A percentile compares a stretch with the other conserved stretches of the same genome.
Evolutionary conservation across 352 stramenopile species (phyloP).

Genomic region (Phytophthora pinifolia): DNA sequence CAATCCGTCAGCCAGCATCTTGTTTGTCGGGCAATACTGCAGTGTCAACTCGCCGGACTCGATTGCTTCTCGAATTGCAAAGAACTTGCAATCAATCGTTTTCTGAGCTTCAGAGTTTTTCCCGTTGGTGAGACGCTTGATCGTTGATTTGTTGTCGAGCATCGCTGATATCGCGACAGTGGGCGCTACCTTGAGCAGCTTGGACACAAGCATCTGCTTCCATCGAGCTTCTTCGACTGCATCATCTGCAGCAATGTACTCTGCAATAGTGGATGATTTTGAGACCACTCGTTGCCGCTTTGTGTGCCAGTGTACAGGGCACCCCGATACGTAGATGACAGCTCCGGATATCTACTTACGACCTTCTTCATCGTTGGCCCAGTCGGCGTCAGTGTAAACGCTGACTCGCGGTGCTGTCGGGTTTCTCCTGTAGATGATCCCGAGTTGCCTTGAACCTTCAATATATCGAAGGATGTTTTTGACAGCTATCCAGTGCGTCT

Average conservation of each 20-base stretch:
- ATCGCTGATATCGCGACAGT: not conserved
- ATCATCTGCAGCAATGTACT: constrained; percentile 10
- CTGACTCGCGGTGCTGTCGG: not conserved
- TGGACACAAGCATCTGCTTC: not conserved
- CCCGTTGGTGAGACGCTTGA: constrained; percentile 4
- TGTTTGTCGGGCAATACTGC: constrained; percentile 5
- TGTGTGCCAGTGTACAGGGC: not conserved
- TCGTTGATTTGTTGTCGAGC: constrained; percentile 17
- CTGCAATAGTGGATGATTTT: constrained; percentile 1
- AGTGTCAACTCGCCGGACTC: not conserved
- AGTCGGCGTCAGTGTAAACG: not conserved
- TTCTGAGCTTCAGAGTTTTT: constrained; percentile 14
- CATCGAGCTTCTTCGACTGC: constrained; percentile 10
- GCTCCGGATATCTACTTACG: not conserved
- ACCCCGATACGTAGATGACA: not conserved
- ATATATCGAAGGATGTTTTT: constrained; percentile 13
- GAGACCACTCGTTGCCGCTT: not conserved
- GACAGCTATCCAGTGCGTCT: constrained; percentile 6
- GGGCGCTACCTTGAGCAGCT: not conserved
- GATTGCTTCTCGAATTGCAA: constrained; percentile 9
- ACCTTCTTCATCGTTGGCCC: constrained; percentile 1
- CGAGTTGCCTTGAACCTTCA: not conserved
- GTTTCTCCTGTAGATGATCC: not conserved
- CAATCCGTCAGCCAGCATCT: constrained; percentile 9
- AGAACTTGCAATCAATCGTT: constrained; percentile 13